A percentile compares a stretch with the other conserved stretches of the same genome.
phyloP scores from a whole-genome alignment of 73 alveolate genomes.

The Urostyla sp. region DNA sequence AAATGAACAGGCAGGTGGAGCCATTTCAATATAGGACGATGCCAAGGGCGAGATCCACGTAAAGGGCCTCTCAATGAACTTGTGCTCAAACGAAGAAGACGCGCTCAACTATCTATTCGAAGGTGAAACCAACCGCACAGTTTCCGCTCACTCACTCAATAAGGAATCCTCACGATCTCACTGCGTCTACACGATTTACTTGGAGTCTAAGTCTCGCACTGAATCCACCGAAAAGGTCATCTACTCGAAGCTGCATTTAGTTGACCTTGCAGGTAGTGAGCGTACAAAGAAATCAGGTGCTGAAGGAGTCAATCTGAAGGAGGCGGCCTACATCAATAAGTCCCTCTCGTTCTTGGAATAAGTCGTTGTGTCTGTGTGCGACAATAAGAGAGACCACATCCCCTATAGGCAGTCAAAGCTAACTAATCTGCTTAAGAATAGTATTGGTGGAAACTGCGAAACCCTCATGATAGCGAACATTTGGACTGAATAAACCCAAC shows the following conservation, averaged over 20 bases:
- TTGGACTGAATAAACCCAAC: slow-evolving; percentile 97
- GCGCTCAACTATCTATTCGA: slow-evolving; percentile 97
- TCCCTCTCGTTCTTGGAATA: slow-evolving; percentile 98
- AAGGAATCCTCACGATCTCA: slow-evolving; percentile 97
- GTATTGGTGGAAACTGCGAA: slow-evolving; percentile 99
- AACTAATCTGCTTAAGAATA: slow-evolving; percentile 96
- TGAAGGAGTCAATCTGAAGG: slow-evolving; percentile 92
- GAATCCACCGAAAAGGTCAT: slow-evolving; percentile 87
- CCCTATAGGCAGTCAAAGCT: slow-evolving; percentile 98
- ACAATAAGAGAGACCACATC: slow-evolving; percentile 96
- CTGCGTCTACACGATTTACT: slow-evolving; percentile 96
- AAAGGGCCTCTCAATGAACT: slow-evolving; percentile 92
- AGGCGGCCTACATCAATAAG: slow-evolving; percentile 99
- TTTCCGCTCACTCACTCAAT: slow-evolving; percentile 95
- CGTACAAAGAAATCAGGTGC: slow-evolving; percentile 97
- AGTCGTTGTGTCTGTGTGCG: slow-evolving; percentile 98
- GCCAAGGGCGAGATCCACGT: slow-evolving; percentile 92
- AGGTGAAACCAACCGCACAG: slow-evolving; percentile 98
- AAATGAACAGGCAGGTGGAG: slow-evolving; percentile 31
- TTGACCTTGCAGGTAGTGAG: slow-evolving; percentile 99
- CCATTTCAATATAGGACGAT: slow-evolving; percentile 80
- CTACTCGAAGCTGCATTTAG: slow-evolving; percentile 94
- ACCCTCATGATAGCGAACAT: slow-evolving; percentile 99
- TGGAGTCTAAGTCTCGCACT: slow-evolving; percentile 87
- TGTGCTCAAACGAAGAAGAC: slow-evolving; percentile 95